These are phyloP conservation scores for Aspergillus vadensis DNA, from an alignment of 2,329 filamentous ascomycete species.

Conservation along the genomic window DNA sequence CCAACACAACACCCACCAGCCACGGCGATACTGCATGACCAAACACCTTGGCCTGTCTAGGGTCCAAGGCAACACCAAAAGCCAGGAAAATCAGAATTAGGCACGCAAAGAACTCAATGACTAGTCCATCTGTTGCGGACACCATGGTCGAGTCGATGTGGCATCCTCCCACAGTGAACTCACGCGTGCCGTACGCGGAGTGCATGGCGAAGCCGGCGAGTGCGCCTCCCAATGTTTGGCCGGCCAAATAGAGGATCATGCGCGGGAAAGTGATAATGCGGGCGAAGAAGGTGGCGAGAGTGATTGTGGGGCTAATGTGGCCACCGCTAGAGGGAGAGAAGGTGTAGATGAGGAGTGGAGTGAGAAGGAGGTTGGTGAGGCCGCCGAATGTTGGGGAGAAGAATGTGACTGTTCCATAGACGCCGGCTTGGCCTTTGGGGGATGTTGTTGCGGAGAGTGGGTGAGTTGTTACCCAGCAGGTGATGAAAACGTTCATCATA, in stretches of 20 bases:
- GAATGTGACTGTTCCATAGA: constrained; percentile 32
- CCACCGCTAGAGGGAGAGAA: constrained; percentile 54
- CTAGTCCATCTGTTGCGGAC: constrained; percentile 45
- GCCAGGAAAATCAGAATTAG: constrained; percentile 53
- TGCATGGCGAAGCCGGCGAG: constrained; percentile 49
- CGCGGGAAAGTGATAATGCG: constrained; percentile 54
- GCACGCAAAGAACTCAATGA: constrained; percentile 52
- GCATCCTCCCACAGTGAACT: constrained; percentile 43
- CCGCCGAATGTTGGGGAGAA: constrained; percentile 38
- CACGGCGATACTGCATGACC: constrained; percentile 54
- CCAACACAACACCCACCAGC: constrained; percentile 49
- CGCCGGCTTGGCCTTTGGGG: constrained; percentile 26
- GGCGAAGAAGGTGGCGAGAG: constrained; percentile 55
- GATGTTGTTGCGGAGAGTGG: constrained; percentile 17
- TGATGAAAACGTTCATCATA: constrained; percentile 33
- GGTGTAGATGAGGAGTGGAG: constrained; percentile 54
- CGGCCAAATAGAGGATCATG: constrained; percentile 50
- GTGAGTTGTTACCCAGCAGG: constrained; percentile 26
- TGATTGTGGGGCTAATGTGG: constrained; percentile 58
- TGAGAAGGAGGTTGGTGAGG: constrained; percentile 44
- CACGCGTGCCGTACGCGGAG: constrained; percentile 29
- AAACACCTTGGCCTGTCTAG: constrained; percentile 52
- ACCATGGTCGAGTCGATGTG: constrained; percentile 41
- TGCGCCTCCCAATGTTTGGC: constrained; percentile 50
- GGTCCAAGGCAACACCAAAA: constrained; percentile 58